Evolutionary conservation across 495 filamentous ascomycete species (phyloP).

Genomic region (Penicillium parvum): DNA sequence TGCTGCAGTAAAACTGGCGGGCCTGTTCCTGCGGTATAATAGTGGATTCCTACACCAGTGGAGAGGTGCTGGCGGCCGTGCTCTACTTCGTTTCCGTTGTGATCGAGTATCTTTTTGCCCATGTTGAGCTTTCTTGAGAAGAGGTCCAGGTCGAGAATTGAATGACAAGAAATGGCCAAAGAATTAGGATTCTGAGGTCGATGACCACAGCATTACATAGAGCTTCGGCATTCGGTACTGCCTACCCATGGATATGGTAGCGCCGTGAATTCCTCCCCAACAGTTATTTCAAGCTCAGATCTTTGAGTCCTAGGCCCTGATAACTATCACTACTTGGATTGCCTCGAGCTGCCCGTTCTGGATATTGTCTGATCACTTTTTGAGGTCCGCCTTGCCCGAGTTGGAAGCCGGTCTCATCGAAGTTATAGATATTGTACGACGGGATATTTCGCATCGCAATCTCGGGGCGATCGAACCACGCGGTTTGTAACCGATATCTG

Average conservation of each 20-base stretch:
- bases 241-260: too few relatives aligned
- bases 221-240: too few relatives aligned
- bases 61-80: not conserved
- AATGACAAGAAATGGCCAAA: too few relatives aligned
- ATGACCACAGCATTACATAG: too few relatives aligned
- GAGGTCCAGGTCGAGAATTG: too few relatives aligned
- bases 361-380: not conserved
- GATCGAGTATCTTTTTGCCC: slow-evolving; percentile 21
- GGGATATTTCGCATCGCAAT: not conserved
- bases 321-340: too few relatives aligned
- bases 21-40: not conserved
- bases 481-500: not conserved
- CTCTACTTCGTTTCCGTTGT: not conserved
- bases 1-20: not conserved
- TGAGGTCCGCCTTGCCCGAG: not conserved
- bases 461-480: slow-evolving; percentile 1
- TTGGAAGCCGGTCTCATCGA: slow-evolving; percentile 2
- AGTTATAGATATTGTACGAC: slow-evolving; percentile 1
- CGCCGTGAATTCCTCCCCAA: too few relatives aligned
- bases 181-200: too few relatives aligned
- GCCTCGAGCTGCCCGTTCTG: not conserved
- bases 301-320: too few relatives aligned
- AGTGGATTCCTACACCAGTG: not conserved
- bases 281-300: too few relatives aligned
- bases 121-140: too few relatives aligned